Conservation (phyloP, 371 early-diverging fungal genomes). For the Mortierella sp. region DNA sequence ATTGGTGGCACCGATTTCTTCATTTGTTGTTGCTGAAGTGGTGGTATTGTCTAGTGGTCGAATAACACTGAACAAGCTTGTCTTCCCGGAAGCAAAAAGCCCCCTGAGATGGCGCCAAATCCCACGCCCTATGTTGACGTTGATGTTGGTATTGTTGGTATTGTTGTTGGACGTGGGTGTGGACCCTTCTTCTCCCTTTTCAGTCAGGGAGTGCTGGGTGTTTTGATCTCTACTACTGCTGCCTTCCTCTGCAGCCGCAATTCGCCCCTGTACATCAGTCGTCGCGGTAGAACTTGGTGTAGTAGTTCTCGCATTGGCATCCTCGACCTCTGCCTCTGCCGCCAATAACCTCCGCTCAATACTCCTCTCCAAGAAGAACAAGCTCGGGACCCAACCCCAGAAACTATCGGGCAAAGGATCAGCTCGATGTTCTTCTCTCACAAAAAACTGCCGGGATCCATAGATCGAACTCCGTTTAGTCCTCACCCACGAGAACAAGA, state of each 20-base stretch:
- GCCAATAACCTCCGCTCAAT: neutral
- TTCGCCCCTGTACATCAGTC: neutral
- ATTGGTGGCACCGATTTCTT: neutral
- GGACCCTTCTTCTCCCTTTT: neutral
- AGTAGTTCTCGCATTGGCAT: too few relatives aligned
- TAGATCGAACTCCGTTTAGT: slow-evolving; percentile 25
- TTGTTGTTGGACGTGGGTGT: neutral
- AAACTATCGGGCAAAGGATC: slow-evolving; percentile 10
- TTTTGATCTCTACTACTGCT: neutral
- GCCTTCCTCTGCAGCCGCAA: neutral
- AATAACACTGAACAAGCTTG: neutral
- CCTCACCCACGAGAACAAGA: slow-evolving; percentile 34
- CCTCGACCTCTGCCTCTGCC: neutral
- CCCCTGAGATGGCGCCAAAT: neutral
- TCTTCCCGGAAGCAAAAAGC: neutral
- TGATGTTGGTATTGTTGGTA: neutral
- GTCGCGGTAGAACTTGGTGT: neutral
- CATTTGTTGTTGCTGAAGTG: neutral
- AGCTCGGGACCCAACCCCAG: slow-evolving; percentile 18
- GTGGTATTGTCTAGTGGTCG: neutral
- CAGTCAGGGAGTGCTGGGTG: neutral
- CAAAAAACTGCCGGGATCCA: slow-evolving; percentile 34
- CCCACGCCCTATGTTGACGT: neutral
- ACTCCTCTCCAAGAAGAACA: slow-evolving; percentile 20
- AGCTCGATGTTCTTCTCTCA: slow-evolving; percentile 29